Percentiles rank a stretch among this genome's conserved stretches.
Evolutionary conservation across 495 filamentous ascomycete species (phyloP).

Genomic region (Talaromyces liani): DNA sequence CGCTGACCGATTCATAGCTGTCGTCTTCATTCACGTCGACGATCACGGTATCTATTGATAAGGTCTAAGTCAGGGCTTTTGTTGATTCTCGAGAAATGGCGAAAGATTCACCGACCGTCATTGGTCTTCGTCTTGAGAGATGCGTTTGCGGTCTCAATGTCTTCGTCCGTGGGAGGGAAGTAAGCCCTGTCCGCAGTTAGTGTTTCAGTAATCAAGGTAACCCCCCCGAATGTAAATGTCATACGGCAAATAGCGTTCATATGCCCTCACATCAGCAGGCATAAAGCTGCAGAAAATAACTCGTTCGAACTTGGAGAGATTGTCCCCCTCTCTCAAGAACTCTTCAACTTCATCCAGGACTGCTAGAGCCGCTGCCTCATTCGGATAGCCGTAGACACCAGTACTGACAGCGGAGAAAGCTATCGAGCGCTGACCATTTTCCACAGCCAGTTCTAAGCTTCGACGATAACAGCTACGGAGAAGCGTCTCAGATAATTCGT

Average conservation of each 20-base stretch:
- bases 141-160: slow-evolving; percentile 10
- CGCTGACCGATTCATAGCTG: slow-evolving; percentile 8
- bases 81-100: slow-evolving; percentile 22
- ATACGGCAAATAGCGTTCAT: slow-evolving; percentile 63
- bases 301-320: slow-evolving; percentile 50
- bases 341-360: slow-evolving; percentile 62
- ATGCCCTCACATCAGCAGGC: slow-evolving; percentile 66
- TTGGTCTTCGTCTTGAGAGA: slow-evolving; percentile 7
- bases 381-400: slow-evolving; percentile 86
- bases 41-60: slow-evolving; percentile 1
- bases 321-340: slow-evolving; percentile 57
- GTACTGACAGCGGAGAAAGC: slow-evolving; percentile 83
- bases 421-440: slow-evolving; percentile 57
- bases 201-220: not conserved
- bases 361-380: slow-evolving; percentile 55
- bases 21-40: slow-evolving; percentile 3
- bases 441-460: slow-evolving; percentile 65
- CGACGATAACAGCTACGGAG: slow-evolving; percentile 66
- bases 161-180: slow-evolving; percentile 10
- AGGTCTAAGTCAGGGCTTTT: slow-evolving; percentile 11
- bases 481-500: slow-evolving; percentile 35
- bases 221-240: slow-evolving; percentile 23
- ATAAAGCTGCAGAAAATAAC: slow-evolving; percentile 80
- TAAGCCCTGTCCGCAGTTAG: slow-evolving; percentile 15
- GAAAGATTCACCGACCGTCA: slow-evolving; percentile 14